Evolutionary conservation across 208 protist genomes (phyloP).

Genomic region (Angomonas desouzai): DNA sequence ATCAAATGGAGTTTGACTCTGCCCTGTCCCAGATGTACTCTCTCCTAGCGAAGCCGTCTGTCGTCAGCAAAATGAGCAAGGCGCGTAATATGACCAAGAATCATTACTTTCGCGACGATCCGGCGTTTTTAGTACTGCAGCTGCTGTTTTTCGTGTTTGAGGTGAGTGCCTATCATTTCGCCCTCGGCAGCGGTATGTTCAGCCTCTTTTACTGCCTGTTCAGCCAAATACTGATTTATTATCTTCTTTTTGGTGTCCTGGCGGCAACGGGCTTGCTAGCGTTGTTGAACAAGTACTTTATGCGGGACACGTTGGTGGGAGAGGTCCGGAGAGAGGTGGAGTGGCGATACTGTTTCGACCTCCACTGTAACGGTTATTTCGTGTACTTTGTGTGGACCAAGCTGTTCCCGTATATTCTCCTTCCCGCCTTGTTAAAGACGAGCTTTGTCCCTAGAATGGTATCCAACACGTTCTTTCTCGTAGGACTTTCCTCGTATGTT

Average conservation of each 20-base stretch:
- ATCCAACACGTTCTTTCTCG: constrained; percentile 57
- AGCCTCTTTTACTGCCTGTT: constrained; percentile 37
- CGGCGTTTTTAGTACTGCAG: constrained; percentile 94
- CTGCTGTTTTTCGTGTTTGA: constrained; percentile 74
- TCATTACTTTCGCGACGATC: constrained; percentile 96
- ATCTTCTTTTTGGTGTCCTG: constrained; percentile 60
- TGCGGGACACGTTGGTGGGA: constrained; percentile 16
- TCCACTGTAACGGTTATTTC: constrained; percentile 98
- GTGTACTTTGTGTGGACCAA: constrained; percentile 93
- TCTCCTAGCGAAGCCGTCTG: constrained; percentile 64
- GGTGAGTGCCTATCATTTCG: constrained; percentile 35
- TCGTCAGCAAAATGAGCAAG: constrained; percentile 86
- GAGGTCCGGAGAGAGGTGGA: constrained; percentile 82
- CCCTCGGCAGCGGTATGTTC: constrained; percentile 11
- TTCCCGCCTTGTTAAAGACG: constrained; percentile 28
- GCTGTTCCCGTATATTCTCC: constrained; percentile 80
- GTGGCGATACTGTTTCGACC: constrained; percentile 95
- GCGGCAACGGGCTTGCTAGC: constrained; percentile 59
- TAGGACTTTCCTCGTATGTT: constrained; percentile 71
- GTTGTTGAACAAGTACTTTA: constrained; percentile 62
- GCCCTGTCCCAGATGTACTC: constrained; percentile 91
- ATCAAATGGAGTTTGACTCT: constrained; percentile 92
- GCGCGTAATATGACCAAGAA: constrained; percentile 95
- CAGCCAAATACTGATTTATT: constrained; percentile 69
- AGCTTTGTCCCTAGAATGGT: constrained; percentile 34